A percentile compares a stretch with the other conserved stretches of the same genome.
Evolutionary conservation across 306 rosid genomes (phyloP).

Genomic region (Pyrus communis): DNA sequence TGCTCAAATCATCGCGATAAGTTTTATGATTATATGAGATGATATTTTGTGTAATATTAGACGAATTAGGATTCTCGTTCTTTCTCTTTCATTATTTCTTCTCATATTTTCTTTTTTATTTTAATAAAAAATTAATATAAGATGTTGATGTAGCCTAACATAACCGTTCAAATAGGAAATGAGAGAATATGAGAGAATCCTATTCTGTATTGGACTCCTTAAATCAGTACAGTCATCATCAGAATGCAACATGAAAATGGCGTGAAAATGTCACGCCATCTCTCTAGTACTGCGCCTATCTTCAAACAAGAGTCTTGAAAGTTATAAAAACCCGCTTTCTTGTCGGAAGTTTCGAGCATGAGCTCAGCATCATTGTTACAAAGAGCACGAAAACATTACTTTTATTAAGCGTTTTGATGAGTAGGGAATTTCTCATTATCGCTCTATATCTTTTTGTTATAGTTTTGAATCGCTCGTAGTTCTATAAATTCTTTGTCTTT

Average conservation of each 20-base stretch:
- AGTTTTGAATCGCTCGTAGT: neutral
- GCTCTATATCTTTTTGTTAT: neutral
- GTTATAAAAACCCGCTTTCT: neutral
- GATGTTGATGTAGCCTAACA: accelerated
- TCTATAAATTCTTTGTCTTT: neutral
- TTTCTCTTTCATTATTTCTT: accelerated
- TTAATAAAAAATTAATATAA: no score
- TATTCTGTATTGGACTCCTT: neutral
- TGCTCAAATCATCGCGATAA: neutral
- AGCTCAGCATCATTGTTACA: no score
- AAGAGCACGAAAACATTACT: no score
- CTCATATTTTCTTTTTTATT: no score
- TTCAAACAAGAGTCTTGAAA: no score
- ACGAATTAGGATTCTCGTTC: no score
- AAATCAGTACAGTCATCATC: neutral
- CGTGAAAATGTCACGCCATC: neutral
- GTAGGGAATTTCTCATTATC: neutral
- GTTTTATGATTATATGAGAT: neutral
- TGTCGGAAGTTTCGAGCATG: no score
- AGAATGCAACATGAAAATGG: neutral
- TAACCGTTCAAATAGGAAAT: no score
- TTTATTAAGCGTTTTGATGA: neutral
- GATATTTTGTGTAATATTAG: neutral
- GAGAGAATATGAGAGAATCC: no score
- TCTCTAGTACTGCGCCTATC: neutral